These are phyloP conservation scores for Aspergillus bridgeri DNA, from an alignment of 495 filamentous ascomycete species.

Conservation along the genomic window DNA sequence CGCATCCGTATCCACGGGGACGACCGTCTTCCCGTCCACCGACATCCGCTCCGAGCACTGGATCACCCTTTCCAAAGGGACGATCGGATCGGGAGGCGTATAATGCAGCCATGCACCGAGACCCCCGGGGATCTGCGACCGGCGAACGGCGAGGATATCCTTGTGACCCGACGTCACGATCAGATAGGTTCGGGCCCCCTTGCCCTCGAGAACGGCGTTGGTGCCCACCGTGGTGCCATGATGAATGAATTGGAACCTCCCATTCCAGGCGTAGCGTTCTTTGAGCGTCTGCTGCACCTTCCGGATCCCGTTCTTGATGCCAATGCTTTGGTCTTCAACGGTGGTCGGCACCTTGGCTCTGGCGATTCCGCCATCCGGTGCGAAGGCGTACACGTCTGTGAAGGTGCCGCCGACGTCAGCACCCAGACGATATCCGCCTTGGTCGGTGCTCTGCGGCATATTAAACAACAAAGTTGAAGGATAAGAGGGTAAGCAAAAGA, in stretches of 20 bases:
- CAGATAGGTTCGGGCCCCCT: conserved; percentile 39
- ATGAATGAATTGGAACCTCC: conserved; percentile 36
- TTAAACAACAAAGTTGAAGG: too few relatives aligned
- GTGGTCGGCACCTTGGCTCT: conserved; percentile 50
- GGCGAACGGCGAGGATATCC: conserved; percentile 39
- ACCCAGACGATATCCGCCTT: conserved; percentile 27
- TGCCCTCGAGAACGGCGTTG: conserved; percentile 41
- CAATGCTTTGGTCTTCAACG: conserved; percentile 45
- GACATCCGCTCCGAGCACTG: conserved; percentile 48
- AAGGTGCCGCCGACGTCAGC: conserved; percentile 49
- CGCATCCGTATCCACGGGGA: too few relatives aligned
- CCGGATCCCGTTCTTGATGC: conserved; percentile 41
- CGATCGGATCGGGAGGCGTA: conserved; percentile 45
- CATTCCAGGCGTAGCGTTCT: conserved; percentile 19
- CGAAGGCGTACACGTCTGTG: conserved; percentile 47
- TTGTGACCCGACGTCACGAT: conserved; percentile 41
- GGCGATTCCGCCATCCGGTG: conserved; percentile 36
- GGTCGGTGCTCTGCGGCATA: too few relatives aligned
- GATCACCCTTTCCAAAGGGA: conserved; percentile 46
- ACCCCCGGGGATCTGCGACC: conserved; percentile 49
- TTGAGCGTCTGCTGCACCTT: conserved; percentile 32
- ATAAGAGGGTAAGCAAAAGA: too few relatives aligned
- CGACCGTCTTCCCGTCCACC: too few relatives aligned
- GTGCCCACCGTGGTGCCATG: conserved; percentile 42
- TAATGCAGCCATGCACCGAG: conserved; percentile 47